Conservation (phyloP, 2,329 filamentous ascomycete genomes). For the Lachnellula willkommii region DNA sequence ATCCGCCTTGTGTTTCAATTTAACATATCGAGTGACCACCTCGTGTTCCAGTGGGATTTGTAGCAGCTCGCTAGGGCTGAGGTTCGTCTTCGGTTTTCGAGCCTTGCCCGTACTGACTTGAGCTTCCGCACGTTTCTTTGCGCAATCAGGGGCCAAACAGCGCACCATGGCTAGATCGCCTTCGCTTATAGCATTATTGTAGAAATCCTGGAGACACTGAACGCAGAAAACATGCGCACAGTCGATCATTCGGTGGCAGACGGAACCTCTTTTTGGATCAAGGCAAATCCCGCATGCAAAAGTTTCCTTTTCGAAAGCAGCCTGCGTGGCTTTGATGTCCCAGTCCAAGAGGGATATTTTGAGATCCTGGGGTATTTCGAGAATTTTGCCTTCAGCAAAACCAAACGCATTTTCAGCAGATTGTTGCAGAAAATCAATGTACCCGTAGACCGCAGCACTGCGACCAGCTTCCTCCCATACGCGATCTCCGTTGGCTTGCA, state of each 20-base stretch:
- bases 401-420: conserved; percentile 57
- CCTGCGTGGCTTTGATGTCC: conserved; percentile 67
- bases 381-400: conserved; percentile 44
- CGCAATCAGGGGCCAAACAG: conserved; percentile 76
- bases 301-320: conserved; percentile 74
- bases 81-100: conserved; percentile 58
- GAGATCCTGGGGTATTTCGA: conserved; percentile 50
- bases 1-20: conserved; percentile 85
- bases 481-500: conserved; percentile 46
- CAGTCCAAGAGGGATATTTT: conserved; percentile 73
- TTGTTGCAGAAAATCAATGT: conserved; percentile 58
- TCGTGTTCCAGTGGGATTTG: conserved; percentile 68
- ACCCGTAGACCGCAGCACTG: conserved; percentile 55
- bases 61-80: conserved; percentile 79
- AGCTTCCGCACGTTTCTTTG: conserved; percentile 48
- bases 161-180: conserved; percentile 75
- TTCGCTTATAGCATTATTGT: conserved; percentile 79
- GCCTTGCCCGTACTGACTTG: conserved; percentile 33
- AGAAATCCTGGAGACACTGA: conserved; percentile 83
- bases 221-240: conserved; percentile 91
- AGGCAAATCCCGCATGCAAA: conserved; percentile 87
- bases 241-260: conserved; percentile 74
- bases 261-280: conserved; percentile 79
- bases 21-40: conserved; percentile 78
- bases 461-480: conserved; percentile 60